Evolutionary conservation across 2,329 filamentous ascomycete genomes (phyloP), one percentile per base, ranked within the genome.

Genomic region (Cordyceps javanica): DNA sequence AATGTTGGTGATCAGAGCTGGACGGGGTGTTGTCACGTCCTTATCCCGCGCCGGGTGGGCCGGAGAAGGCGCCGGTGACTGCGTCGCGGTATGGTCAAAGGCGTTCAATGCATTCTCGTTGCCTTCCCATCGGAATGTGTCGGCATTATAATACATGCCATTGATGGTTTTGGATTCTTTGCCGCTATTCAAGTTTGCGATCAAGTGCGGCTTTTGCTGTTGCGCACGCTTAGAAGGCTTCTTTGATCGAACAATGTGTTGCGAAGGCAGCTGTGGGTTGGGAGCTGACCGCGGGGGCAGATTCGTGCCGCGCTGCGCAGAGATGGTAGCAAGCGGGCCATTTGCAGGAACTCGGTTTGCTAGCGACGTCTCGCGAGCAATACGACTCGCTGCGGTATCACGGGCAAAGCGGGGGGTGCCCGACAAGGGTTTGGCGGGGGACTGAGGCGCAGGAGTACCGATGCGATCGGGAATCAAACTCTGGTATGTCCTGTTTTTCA

Each of bases 71-170:
- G 66, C 62, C 10, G 78, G 77, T 0, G 80, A 80, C 2, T 83
- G 81, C 2, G 82, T 70, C 6, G 23, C 30, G 4, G 85, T 75
- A 56, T 80, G 71, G 55, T 96, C 91, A 72, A 99, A 99, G 5
- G 85, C 83, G 62, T 82, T 82, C 55, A 96, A 77, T 34, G 82
- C 88, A 65, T 91, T 93, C 70, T 99, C 94, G 66, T 99, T 99
- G 54, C 94, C 94, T 77, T 99, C 94, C 94, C 94, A 99, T 51
- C 86, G 82, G 67, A 87, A 94, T 9, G 90, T 89, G 28, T 82
- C 78, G 7, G 94, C 90, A 67, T 99, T 97, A 70, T 96, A 99
- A 56, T 85, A 87, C 94, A 99, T 99, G 62, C 93, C 94, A 72
- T 96, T 94, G 60, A 96, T 82, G 67, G 87, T 90, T 77, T 93